These are phyloP conservation scores for Xylaria grammica DNA, from an alignment of 495 filamentous ascomycete genomes.

Conservation along the genomic window DNA sequence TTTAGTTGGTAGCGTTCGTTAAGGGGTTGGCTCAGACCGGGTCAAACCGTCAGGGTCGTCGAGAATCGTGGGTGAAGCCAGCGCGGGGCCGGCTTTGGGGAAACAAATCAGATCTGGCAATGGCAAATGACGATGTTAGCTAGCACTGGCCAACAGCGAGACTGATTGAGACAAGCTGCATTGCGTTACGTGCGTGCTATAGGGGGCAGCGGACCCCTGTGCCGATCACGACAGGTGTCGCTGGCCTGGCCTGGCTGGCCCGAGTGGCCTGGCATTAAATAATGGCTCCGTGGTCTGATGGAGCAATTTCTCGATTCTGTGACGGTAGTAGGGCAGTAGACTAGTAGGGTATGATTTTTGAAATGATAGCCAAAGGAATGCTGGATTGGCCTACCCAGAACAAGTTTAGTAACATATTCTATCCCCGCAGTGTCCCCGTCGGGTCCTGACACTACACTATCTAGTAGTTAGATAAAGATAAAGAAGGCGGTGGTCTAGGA, in stretches of 20 bases:
- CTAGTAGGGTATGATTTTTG: no score
- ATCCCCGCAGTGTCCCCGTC: not conserved
- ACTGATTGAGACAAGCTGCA: not conserved
- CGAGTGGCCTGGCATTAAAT: no score
- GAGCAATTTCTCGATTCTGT: no score
- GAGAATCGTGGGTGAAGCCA: constrained; percentile 30
- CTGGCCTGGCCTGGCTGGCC: not conserved
- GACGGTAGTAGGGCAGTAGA: no score
- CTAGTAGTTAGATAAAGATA: no score
- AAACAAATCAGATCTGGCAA: constrained; percentile 13
- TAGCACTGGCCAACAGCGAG: constrained; percentile 6
- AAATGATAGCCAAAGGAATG: not conserved
- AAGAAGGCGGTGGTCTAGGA: no score
- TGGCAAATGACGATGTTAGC: constrained; percentile 19
- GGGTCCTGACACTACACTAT: not conserved
- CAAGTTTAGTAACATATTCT: not conserved
- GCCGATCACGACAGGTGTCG: constrained; percentile 27
- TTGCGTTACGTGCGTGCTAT: constrained; percentile 8
- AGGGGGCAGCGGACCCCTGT: constrained; percentile 27
- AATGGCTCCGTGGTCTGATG: no score
- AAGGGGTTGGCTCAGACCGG: not conserved
- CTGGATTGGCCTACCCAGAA: not conserved
- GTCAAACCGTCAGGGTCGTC: constrained; percentile 6
- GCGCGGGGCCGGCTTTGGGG: constrained; percentile 4
- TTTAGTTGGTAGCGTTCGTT: not conserved